phyloP scores from a whole-genome alignment of 2,329 filamentous ascomycete species.

The Coniella vitis region DNA sequence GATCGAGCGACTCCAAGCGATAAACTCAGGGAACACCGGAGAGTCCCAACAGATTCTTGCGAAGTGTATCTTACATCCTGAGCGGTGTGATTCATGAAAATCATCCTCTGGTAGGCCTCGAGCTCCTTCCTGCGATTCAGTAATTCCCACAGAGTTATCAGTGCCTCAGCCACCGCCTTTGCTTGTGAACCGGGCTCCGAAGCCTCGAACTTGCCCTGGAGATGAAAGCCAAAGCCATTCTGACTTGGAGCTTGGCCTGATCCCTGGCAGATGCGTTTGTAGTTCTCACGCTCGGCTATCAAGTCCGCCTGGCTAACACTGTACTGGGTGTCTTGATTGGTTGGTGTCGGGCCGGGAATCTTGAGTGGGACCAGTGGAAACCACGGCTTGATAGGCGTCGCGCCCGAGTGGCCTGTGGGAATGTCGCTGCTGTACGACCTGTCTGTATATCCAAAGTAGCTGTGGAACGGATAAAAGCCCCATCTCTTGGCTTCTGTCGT shows the following conservation, averaged over 20 bases:
- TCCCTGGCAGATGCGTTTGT: not conserved
- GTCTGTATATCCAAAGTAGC: not conserved
- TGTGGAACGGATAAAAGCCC: constrained; percentile 2
- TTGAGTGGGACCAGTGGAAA: constrained; percentile 3
- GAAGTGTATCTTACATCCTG: constrained; percentile 12
- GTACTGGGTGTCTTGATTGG: not conserved
- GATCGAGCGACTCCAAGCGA: too few relatives aligned
- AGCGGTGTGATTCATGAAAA: constrained; percentile 3
- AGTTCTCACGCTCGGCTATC: not conserved
- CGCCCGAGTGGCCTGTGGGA: not conserved
- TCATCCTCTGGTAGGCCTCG: constrained; percentile 12
- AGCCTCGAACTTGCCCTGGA: not conserved
- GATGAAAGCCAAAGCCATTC: not conserved
- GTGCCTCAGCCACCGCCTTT: not conserved
- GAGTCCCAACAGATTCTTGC: too few relatives aligned
- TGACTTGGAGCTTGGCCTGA: not conserved
- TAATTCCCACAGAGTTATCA: not conserved
- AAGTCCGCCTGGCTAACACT: constrained; percentile 1
- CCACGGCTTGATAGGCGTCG: not conserved
- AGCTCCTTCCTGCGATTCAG: not conserved
- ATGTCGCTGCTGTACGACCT: not conserved
- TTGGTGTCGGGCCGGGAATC: not conserved
- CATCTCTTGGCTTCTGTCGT: constrained; percentile 9
- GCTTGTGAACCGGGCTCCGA: not conserved
- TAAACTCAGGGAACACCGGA: too few relatives aligned